Evolutionary conservation across 352 stramenopile genomes (phyloP).

Genomic region (Globisporangium canariense): DNA sequence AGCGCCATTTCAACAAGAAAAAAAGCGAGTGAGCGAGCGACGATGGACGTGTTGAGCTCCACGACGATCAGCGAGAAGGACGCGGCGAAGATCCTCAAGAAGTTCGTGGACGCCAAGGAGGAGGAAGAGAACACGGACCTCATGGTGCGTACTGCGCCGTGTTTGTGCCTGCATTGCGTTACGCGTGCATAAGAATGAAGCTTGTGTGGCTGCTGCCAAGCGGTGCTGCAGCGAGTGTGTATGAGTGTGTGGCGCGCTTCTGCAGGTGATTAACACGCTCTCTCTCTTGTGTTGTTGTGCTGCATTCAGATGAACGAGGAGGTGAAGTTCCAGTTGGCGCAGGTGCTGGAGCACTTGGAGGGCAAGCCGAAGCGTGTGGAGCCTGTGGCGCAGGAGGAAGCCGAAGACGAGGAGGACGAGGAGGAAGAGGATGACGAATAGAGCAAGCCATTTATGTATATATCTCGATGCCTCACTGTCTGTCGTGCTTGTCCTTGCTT

Average conservation of each 20-base stretch:
- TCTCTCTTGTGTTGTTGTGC: background rate
- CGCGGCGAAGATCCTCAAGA: conserved; percentile 72
- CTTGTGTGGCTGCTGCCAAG: background rate
- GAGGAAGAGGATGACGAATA: conserved; percentile 11
- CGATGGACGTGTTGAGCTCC: conserved; percentile 69
- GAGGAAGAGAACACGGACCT: conserved; percentile 61
- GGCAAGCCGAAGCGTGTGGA: conserved; percentile 26
- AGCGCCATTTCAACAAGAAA: background rate
- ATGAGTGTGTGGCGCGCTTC: conserved; percentile 1
- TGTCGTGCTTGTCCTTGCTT: too few relatives aligned
- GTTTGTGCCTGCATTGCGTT: background rate
- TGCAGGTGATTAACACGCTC: background rate
- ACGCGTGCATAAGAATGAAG: conserved; percentile 11
- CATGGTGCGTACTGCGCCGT: conserved; percentile 39
- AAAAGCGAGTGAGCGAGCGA: background rate
- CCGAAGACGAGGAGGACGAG: background rate
- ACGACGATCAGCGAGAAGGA: conserved; percentile 58
- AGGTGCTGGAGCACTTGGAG: conserved; percentile 73
- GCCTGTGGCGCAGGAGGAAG: conserved; percentile 6
- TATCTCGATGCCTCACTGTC: background rate
- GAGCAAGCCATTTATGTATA: background rate
- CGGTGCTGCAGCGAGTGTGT: background rate
- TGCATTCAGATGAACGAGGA: conserved; percentile 66
- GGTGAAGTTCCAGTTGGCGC: conserved; percentile 68
- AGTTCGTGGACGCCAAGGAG: conserved; percentile 69